Evolutionary conservation across 768 basidiomycete genomes (phyloP).

Genomic region (Albatrellus ellisii): DNA sequence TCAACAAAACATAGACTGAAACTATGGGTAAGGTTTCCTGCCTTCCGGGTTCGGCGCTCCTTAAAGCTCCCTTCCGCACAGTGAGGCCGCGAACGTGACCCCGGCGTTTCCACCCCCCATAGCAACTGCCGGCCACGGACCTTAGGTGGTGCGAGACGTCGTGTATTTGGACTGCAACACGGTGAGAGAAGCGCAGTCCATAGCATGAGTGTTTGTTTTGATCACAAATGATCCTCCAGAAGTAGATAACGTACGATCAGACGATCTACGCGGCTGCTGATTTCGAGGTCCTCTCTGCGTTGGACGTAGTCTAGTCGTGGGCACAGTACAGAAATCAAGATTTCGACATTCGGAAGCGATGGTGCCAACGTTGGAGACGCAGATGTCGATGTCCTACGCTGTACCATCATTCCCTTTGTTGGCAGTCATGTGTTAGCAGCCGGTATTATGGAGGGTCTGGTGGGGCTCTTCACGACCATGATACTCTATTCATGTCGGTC

Average conservation of each 20-base stretch:
- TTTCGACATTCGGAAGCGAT: constrained; percentile 32
- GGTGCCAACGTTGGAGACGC: constrained; percentile 40
- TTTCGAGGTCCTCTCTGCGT: constrained; percentile 18
- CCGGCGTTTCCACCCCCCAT: constrained; percentile 23
- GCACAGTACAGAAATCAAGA: constrained; percentile 31
- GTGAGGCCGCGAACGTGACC: constrained; percentile 35
- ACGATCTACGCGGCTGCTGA: constrained; percentile 41
- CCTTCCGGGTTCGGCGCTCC: no score
- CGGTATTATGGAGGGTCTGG: constrained; percentile 45
- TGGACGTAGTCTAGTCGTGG: constrained; percentile 29
- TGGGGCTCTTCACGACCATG: constrained; percentile 40
- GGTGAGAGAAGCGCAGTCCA: constrained; percentile 36
- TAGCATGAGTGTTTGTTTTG: constrained; percentile 27
- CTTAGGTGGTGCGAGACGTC: no score
- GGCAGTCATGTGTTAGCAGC: constrained; percentile 14
- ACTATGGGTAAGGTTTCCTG: no score
- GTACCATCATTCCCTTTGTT: constrained; percentile 19
- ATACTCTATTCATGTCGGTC: constrained; percentile 29
- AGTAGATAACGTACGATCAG: constrained; percentile 33
- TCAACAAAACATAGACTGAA: no score
- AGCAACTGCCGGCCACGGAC: constrained; percentile 12
- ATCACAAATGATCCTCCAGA: constrained; percentile 46
- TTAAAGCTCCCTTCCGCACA: constrained; percentile 49
- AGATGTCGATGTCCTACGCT: constrained; percentile 55
- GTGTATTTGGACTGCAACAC: constrained; percentile 50